Conservation (phyloP, 768 basidiomycete species). For the Boletellus sp. region DNA sequence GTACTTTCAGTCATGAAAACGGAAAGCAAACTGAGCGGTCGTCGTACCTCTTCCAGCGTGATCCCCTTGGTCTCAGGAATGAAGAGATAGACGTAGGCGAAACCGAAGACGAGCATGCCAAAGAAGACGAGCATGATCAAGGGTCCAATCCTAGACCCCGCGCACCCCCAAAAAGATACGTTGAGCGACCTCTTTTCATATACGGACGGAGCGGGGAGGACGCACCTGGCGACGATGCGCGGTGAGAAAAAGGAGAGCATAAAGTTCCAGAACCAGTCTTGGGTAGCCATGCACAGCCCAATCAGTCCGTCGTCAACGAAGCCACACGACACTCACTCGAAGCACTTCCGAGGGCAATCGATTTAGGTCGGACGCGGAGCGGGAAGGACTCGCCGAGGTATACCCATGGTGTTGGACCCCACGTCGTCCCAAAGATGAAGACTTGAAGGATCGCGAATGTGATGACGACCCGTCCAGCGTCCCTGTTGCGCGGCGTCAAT, state of each 20-base stretch:
- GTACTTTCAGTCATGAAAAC: no score
- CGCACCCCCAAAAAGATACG: background rate
- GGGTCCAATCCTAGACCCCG: constrained; percentile 53
- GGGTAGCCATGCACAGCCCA: no score
- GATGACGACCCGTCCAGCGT: constrained; percentile 64
- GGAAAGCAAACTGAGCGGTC: background rate
- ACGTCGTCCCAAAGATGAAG: constrained; percentile 66
- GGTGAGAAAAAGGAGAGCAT: constrained; percentile 70
- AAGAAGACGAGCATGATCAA: constrained; percentile 76
- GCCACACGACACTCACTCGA: constrained; percentile 33
- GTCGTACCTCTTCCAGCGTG: constrained; percentile 44
- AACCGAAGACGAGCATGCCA: constrained; percentile 67
- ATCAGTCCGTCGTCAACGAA: background rate
- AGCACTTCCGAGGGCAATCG: constrained; percentile 71
- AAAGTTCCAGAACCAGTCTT: constrained; percentile 74
- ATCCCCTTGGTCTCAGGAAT: constrained; percentile 83
- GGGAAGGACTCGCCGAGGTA: constrained; percentile 82
- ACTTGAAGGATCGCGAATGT: constrained; percentile 79
- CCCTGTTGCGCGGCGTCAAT: constrained; percentile 54
- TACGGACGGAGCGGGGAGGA: background rate
- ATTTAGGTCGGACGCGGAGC: constrained; percentile 71
- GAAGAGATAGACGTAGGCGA: constrained; percentile 68
- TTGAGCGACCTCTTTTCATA: background rate
- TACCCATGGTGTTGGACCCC: constrained; percentile 76
- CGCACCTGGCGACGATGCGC: constrained; percentile 53